phyloP scores from a whole-genome alignment of 2,329 filamentous ascomycete species.

The Chalara sp. region DNA sequence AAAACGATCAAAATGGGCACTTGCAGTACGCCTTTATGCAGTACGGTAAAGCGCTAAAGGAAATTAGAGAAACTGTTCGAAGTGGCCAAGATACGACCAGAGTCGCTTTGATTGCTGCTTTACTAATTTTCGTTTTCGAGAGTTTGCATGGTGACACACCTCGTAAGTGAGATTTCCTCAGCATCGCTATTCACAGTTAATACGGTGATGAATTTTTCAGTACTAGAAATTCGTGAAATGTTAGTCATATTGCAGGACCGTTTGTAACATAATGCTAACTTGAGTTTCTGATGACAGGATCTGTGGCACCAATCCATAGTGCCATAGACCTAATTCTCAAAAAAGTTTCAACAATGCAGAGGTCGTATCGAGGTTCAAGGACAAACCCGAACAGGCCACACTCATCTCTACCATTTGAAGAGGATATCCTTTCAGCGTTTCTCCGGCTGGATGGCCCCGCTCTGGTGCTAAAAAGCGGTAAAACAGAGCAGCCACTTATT shows the following conservation, averaged over 20 bases:
- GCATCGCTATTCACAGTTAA: no score
- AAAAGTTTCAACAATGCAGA: conserved; percentile 5
- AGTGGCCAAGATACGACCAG: conserved; percentile 13
- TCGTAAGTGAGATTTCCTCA: neutral
- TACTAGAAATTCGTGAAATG: no score
- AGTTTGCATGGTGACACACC: conserved; percentile 14
- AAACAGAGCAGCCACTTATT: conserved; percentile 1
- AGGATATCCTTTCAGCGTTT: conserved; percentile 17
- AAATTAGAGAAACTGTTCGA: conserved; percentile 11
- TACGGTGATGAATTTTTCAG: no score
- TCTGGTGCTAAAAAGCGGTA: conserved; percentile 7
- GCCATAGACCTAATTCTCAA: conserved; percentile 17
- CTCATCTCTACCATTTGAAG: conserved; percentile 8
- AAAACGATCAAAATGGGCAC: conserved; percentile 2
- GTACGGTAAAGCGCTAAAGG: conserved; percentile 17
- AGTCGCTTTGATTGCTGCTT: conserved; percentile 14
- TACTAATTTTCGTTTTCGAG: conserved; percentile 20
- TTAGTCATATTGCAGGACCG: no score
- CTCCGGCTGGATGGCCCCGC: conserved; percentile 17
- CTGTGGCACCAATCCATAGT: conserved; percentile 15
- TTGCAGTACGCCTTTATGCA: conserved; percentile 16
- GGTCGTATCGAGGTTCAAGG: conserved; percentile 4
- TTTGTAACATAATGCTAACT: no score
- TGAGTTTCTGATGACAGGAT: no score
- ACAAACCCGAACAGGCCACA: conserved; percentile 1